Evolutionary conservation across 495 filamentous ascomycete genomes (phyloP), one percentile per base, ranked within the genome.

Genomic region (Chaetomium cochliodes): DNA sequence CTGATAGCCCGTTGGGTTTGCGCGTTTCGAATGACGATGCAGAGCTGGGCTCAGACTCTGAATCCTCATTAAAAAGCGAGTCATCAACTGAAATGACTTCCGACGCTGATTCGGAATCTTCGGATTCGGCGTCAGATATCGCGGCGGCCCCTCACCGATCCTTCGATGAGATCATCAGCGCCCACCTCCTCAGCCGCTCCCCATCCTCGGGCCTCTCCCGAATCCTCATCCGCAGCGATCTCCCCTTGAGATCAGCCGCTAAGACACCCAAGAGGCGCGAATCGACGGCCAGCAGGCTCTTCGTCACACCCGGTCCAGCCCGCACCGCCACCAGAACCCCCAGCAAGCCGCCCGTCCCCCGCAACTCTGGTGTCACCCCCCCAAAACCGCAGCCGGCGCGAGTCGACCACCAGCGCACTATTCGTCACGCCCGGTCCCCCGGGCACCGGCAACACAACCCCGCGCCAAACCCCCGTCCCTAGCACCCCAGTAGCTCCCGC

Each of bases 31-130:
- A 37, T 12, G 33, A 37, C 5, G 8, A 11, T 37, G 1, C 33
- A 11, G 33, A 11, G 9, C 33, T 11, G 8, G 33, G 11, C 8
- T 6, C 8, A 11, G 33, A 37, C 33, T 37, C 30, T 9, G 33
- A 37, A 16, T 53, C 26, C 23, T 50, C 47, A 22, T 50, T 11
- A 11, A 8, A 22, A 9, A 2, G 7, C 22, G 47, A 50, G 3
- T 13, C 20, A 22, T 9, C 22, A 22, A 23, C 22, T 8, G 47
- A 50, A n/a, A 5, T 49, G 20, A 6, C 46, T 1, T 58, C 62
- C 2, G 59, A 69, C 44, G 46, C 59, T 0, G 47, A 56, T 52
- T 50, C 25, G 15, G 22, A 46, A 7, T 52, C 39, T n/a, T 49
- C 42, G 42, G 3, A 26, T 5, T 55, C 52, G 51, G 5, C 25